phyloP scores from a whole-genome alignment of 306 rosid genomes.

The Rosa rugosa region DNA sequence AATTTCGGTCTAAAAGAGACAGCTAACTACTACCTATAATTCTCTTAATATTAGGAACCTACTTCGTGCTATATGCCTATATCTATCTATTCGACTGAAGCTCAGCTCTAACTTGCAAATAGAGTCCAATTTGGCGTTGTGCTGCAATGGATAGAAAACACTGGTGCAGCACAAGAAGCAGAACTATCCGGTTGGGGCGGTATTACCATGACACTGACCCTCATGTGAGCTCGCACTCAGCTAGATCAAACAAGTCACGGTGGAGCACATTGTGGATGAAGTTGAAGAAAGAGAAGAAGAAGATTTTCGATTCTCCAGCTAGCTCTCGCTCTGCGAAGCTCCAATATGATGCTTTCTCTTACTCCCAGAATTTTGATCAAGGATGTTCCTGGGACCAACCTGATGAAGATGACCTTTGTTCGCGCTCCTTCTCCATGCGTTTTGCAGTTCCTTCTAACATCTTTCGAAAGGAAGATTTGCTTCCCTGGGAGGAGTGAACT shows the following conservation, averaged over 20 bases:
- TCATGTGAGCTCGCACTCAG: not conserved
- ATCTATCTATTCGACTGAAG: slow-evolving; percentile 4
- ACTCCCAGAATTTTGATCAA: slow-evolving; percentile 61
- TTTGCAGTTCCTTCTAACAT: slow-evolving; percentile 52
- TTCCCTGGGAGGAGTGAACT: slow-evolving; percentile 10
- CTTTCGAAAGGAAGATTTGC: slow-evolving; percentile 20
- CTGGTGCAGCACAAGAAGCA: slow-evolving; percentile 33
- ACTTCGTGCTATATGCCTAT: not conserved
- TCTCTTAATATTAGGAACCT: not conserved
- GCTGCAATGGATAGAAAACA: slow-evolving; percentile 30
- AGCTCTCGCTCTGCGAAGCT: slow-evolving; percentile 12
- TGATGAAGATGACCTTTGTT: slow-evolving; percentile 36
- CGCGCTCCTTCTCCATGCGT: slow-evolving; percentile 52
- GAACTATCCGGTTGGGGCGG: slow-evolving; percentile 35
- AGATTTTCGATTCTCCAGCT: slow-evolving; percentile 19
- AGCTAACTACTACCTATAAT: not conserved
- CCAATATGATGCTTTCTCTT: slow-evolving; percentile 50
- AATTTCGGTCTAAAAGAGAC: not conserved
- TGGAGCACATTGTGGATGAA: slow-evolving; percentile 38
- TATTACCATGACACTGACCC: not conserved
- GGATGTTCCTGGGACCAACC: slow-evolving; percentile 36
- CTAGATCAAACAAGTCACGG: slow-evolving; percentile 9
- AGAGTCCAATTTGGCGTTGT: not conserved
- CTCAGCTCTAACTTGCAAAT: not conserved
- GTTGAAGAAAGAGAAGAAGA: slow-evolving; percentile 44